Percentiles rank a stretch among this genome's conserved stretches.
Conservation (phyloP, 371 early-diverging fungal genomes). For the Circinella minor region DNA sequence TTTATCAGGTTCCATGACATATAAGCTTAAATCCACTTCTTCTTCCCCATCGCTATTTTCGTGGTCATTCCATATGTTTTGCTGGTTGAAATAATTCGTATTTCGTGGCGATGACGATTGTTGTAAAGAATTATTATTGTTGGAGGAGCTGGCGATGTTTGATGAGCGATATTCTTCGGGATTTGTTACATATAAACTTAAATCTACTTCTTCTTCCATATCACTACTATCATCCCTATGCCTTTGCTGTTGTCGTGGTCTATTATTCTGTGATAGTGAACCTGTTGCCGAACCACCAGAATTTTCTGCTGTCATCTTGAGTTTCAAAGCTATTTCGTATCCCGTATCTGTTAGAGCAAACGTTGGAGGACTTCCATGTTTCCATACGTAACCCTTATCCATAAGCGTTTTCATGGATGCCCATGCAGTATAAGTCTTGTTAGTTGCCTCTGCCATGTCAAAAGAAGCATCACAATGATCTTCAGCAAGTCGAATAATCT, state of each 20-base stretch:
- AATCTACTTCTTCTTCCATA: background rate
- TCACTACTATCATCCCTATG: background rate
- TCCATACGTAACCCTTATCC: slow-evolving; percentile 70
- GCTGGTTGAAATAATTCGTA: too few relatives aligned
- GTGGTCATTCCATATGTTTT: too few relatives aligned
- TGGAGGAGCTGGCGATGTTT: too few relatives aligned
- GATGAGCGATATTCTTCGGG: too few relatives aligned
- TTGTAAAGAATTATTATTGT: too few relatives aligned
- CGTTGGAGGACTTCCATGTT: slow-evolving; percentile 61
- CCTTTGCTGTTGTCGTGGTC: background rate
- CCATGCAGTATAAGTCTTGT: slow-evolving; percentile 78
- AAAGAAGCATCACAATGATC: slow-evolving; percentile 69
- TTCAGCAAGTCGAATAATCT: slow-evolving; percentile 68
- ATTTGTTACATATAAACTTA: too few relatives aligned
- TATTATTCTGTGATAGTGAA: background rate
- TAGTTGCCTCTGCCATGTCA: slow-evolving; percentile 55
- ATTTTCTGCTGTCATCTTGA: slow-evolving; percentile 31
- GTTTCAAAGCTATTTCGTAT: slow-evolving; percentile 54
- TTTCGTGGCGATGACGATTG: too few relatives aligned
- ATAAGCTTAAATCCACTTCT: background rate
- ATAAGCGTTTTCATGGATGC: slow-evolving; percentile 73
- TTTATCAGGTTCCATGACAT: too few relatives aligned
- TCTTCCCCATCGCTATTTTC: background rate
- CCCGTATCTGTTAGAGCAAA: slow-evolving; percentile 84
- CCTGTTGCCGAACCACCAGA: background rate